Evolutionary conservation across 352 stramenopile genomes (phyloP), one percentile per base, ranked within the genome.

Genomic region (Phytophthora chlamydospora): DNA sequence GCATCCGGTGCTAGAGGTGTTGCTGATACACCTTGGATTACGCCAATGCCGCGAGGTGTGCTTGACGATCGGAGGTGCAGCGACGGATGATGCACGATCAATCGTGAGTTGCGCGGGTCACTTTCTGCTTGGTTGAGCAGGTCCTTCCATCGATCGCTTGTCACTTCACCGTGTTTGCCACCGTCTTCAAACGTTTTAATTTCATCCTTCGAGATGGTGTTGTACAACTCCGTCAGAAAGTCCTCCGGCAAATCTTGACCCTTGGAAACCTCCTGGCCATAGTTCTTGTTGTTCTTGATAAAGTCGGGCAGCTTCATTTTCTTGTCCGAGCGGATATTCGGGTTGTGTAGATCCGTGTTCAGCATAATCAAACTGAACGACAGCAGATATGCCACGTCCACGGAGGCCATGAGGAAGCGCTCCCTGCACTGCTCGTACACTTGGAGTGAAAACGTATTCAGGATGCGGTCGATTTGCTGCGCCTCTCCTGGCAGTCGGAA

Each of bases 291-390:
- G 58, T 96, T 96, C 44, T 83, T 85, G 65, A 97, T 83, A 58
- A 97, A 97, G 54, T 92, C 87, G 12, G 78, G 58, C 17, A 91
- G 58, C 38, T 86, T 89, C 90, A 96, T 97, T 45, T 94, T 95
- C 58, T 91, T 90, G 43, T 96, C 87, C 0, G 67, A 56, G 5
- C 78, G 74, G 46, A 96, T 95, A 46, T 96, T 96, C 13, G 83
- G 56, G 58, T 96, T 96, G 60, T 96, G 87, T 7, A 95, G 51
- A 69, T 96, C 89, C 21, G 87, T 93, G 53, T 95, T 95, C 5
- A 95, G 74, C 85, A 96, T 95, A 55, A 96, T 96, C 48, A 96
- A 58, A 46, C 83, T 94, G 62, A 97, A 97, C 11, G 81, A 94
- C 1, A 97, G 66, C 48, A 97, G 56, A 67, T 96, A 97, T 3